Percentiles rank a stretch among this genome's conserved stretches.
Evolutionary conservation across 371 early-diverging fungal genomes (phyloP).

Genomic region (Dichotomocladium elegans): DNA sequence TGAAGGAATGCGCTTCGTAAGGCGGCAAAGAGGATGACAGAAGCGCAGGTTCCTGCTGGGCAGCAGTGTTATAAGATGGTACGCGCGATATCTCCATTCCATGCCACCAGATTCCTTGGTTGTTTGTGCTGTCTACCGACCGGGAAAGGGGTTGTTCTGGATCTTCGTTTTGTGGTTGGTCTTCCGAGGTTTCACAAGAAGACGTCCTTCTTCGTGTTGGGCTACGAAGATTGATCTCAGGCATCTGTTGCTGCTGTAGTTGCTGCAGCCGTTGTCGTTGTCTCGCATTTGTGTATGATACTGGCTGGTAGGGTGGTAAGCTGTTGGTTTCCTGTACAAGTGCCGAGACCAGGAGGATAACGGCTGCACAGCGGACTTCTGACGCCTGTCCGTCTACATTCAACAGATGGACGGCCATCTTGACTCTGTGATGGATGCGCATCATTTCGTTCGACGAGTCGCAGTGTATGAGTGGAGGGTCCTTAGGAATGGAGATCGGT

Average conservation of each 20-base stretch:
- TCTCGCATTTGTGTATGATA: no score
- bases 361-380: slow-evolving; percentile 38
- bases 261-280: no score
- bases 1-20: slow-evolving; percentile 28
- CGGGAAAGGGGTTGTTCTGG: slow-evolving; percentile 6
- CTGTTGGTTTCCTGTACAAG: slow-evolving; percentile 22
- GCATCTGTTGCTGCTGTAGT: no score
- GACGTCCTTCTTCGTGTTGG: no score
- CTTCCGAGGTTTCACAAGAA: no score
- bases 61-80: slow-evolving; percentile 40
- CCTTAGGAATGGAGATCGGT: slow-evolving; percentile 21
- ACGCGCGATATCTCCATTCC: slow-evolving; percentile 36
- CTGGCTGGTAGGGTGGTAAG: slow-evolving; percentile 18
- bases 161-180: not conserved
- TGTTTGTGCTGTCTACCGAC: slow-evolving; percentile 7
- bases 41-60: slow-evolving; percentile 24
- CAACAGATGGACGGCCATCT: slow-evolving; percentile 18
- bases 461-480: slow-evolving; percentile 28
- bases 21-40: slow-evolving; percentile 39
- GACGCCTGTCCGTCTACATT: slow-evolving; percentile 31
- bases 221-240: no score
- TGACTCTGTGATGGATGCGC: slow-evolving; percentile 31
- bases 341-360: slow-evolving; percentile 30
- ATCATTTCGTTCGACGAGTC: slow-evolving; percentile 44
- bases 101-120: slow-evolving; percentile 37